Percentiles rank a stretch among this genome's conserved stretches.
Conservation (phyloP, 2,329 filamentous ascomycete species). For the Aureobasidium sp. region DNA sequence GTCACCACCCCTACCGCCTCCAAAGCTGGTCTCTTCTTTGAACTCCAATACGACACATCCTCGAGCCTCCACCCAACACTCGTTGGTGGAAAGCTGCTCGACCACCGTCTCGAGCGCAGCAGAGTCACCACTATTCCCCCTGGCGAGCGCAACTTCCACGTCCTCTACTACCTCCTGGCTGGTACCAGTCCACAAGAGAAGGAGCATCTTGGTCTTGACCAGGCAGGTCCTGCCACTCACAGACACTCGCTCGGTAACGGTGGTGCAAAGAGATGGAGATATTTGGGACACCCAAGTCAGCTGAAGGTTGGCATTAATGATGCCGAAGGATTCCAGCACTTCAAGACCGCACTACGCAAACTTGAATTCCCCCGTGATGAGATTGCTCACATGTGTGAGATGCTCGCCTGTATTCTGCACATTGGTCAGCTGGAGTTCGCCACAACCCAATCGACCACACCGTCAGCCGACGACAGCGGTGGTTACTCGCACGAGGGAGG, state of each 20-base stretch:
- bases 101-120: constrained; percentile 87
- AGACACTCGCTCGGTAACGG: constrained; percentile 40
- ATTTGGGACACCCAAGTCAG: constrained; percentile 91
- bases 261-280: constrained; percentile 82
- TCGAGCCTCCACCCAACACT: constrained; percentile 76
- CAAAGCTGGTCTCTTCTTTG: constrained; percentile 90
- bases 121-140: constrained; percentile 87
- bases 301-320: constrained; percentile 97
- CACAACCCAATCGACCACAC: constrained; percentile 68
- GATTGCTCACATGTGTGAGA: constrained; percentile 94
- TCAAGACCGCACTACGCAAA: constrained; percentile 91
- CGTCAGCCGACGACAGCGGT: constrained; percentile 79
- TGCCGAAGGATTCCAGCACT: constrained; percentile 88
- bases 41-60: constrained; percentile 91
- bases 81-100: constrained; percentile 87
- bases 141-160: constrained; percentile 92
- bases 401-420: constrained; percentile 89
- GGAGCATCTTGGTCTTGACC: constrained; percentile 64
- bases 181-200: constrained; percentile 89
- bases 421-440: constrained; percentile 95
- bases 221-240: constrained; percentile 45
- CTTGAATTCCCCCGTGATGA: constrained; percentile 88
- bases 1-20: constrained; percentile 91
- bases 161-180: constrained; percentile 88
- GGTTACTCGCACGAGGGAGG: constrained; percentile 94